Percentiles rank a stretch among this genome's conserved stretches.
These are phyloP conservation scores for Venturia effusa DNA, from an alignment of 2,329 filamentous ascomycete species.

Conservation along the genomic window DNA sequence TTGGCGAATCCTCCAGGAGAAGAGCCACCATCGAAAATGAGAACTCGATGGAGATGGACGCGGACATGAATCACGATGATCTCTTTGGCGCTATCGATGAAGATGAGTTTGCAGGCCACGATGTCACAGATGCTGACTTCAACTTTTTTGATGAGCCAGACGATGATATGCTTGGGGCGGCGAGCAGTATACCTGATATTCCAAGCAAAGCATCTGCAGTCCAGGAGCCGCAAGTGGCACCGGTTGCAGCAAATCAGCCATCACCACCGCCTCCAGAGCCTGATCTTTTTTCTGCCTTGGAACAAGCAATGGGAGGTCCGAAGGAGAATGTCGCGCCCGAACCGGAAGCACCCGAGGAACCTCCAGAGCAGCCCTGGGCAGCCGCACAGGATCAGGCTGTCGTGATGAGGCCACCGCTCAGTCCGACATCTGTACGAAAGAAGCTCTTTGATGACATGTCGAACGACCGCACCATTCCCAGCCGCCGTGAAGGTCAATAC, in stretches of 20 bases:
- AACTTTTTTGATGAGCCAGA: slow-evolving; percentile 66
- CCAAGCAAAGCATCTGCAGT: not conserved
- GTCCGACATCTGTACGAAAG: slow-evolving; percentile 32
- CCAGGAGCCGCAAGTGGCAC: not conserved
- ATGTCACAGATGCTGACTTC: slow-evolving; percentile 75
- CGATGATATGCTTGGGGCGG: slow-evolving; percentile 22
- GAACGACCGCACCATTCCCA: not conserved
- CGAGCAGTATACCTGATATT: slow-evolving; percentile 6
- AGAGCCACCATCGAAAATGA: slow-evolving; percentile 30
- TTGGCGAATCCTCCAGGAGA: not conserved
- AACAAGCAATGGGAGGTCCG: not conserved
- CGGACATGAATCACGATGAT: slow-evolving; percentile 33
- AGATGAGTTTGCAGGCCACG: slow-evolving; percentile 61
- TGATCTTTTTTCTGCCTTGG: not conserved
- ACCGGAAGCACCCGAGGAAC: not conserved
- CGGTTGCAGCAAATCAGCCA: not conserved
- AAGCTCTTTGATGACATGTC: slow-evolving; percentile 28
- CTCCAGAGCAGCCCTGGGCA: not conserved
- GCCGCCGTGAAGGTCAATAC: slow-evolving; percentile 34
- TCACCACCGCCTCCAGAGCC: not conserved
- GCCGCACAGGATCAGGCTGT: not conserved
- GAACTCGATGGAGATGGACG: slow-evolving; percentile 18
- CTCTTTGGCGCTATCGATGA: slow-evolving; percentile 56
- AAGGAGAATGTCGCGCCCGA: not conserved
- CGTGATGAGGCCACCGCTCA: slow-evolving; percentile 23